Conservation (phyloP, 345 rosid species). For the Erysimum cheiranthoides region DNA sequence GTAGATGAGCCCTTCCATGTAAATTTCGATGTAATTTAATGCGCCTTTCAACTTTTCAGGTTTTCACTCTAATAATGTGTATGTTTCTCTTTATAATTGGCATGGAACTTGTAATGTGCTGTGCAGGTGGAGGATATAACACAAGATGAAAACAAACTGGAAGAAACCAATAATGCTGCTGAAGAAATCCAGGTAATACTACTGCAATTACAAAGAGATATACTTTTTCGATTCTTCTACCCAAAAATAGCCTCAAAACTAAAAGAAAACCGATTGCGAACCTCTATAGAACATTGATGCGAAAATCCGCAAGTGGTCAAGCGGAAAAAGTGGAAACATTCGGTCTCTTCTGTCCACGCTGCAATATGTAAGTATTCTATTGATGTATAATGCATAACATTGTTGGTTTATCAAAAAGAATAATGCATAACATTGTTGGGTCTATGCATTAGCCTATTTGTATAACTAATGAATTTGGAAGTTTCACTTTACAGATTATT, state of each 20-base stretch:
- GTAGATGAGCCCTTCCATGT: constrained; percentile 56
- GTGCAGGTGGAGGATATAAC: constrained; percentile 66
- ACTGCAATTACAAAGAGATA: constrained; percentile 7
- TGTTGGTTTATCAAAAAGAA: too few relatives aligned
- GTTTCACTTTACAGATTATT: constrained; percentile 59
- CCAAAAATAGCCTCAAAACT: background rate
- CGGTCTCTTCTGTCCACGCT: constrained; percentile 91
- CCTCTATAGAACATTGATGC: constrained; percentile 63
- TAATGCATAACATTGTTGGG: background rate
- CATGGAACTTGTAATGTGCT: constrained; percentile 14
- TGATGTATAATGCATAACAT: background rate
- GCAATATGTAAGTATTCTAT: constrained; percentile 71
- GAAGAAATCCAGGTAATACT: constrained; percentile 60
- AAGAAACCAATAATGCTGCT: constrained; percentile 39
- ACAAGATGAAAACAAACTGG: constrained; percentile 49
- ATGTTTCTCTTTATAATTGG: background rate
- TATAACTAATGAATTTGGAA: background rate
- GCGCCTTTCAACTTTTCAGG: background rate
- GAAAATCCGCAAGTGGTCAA: constrained; percentile 75
- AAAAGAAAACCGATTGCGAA: constrained; percentile 5
- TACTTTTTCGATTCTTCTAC: background rate
- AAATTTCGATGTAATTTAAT: constrained; percentile 38
- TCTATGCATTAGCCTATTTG: background rate
- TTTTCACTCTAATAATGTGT: background rate
- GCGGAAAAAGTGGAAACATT: constrained; percentile 84